These are phyloP conservation scores for Aspergillus affinis DNA, from an alignment of 495 filamentous ascomycete genomes.

Conservation along the genomic window DNA sequence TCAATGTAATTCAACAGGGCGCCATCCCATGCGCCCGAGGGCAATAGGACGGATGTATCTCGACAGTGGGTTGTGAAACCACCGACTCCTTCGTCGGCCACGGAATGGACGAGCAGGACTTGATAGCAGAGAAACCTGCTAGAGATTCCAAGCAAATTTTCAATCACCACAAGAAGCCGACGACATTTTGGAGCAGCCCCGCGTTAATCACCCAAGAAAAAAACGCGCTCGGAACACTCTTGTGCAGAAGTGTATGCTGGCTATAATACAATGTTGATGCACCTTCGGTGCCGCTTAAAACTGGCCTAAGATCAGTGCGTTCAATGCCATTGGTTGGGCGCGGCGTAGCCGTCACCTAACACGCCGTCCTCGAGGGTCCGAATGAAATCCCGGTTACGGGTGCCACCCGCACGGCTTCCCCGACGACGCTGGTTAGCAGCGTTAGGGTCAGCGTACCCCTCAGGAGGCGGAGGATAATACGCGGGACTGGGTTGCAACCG, in stretches of 20 bases:
- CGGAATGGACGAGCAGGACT: neutral
- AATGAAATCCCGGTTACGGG: slow-evolving; percentile 84
- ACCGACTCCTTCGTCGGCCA: neutral
- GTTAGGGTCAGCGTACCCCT: slow-evolving; percentile 68
- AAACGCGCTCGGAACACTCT: neutral
- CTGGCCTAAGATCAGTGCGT: neutral
- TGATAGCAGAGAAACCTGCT: slow-evolving; percentile 9
- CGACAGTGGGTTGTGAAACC: neutral
- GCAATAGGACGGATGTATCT: neutral
- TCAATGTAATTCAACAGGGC: neutral
- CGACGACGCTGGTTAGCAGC: slow-evolving; percentile 68
- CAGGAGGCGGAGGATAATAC: slow-evolving; percentile 95
- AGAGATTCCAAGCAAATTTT: slow-evolving; percentile 12
- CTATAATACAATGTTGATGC: slow-evolving; percentile 15
- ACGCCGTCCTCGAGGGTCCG: slow-evolving; percentile 91
- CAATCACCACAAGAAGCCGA: slow-evolving; percentile 16
- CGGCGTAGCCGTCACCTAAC: slow-evolving; percentile 76
- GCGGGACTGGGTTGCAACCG: slow-evolving; percentile 93
- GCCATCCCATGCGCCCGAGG: neutral
- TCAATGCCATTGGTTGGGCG: slow-evolving; percentile 65
- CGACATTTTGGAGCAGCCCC: slow-evolving; percentile 19
- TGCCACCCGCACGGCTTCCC: slow-evolving; percentile 67
- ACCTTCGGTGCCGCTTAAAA: slow-evolving; percentile 15
- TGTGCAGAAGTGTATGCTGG: neutral
- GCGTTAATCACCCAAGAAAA: slow-evolving; percentile 14